Conservation (phyloP, 352 stramenopile genomes). For the Plasmopara halstedii region DNA sequence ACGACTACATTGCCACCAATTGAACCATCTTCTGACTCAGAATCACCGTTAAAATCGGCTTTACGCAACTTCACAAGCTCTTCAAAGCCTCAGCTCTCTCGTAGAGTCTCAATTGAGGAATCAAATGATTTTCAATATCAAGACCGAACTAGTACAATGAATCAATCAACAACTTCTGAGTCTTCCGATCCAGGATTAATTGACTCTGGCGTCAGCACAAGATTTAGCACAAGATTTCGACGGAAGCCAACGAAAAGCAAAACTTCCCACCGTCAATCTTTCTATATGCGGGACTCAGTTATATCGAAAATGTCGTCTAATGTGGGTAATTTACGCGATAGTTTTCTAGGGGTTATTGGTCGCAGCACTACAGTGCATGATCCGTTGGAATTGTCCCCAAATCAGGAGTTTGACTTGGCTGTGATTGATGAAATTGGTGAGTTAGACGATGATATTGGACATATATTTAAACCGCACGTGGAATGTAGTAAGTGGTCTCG, state of each 20-base stretch:
- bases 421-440: conserved; percentile 69
- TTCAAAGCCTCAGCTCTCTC: conserved; percentile 7
- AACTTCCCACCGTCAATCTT: conserved; percentile 14
- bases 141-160: conserved; percentile 1
- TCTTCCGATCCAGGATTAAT: conserved; percentile 10
- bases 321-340: conserved; percentile 38
- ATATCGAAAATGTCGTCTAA: conserved; percentile 38
- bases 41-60: conserved; percentile 14
- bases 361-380: conserved; percentile 21
- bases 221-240: conserved; percentile 27
- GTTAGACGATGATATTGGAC: conserved; percentile 45
- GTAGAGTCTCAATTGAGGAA: conserved; percentile 23
- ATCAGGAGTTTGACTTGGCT: conserved; percentile 66
- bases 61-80: conserved; percentile 9
- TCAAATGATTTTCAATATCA: neutral
- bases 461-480: conserved; percentile 47
- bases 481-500: conserved; percentile 39
- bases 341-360: conserved; percentile 46
- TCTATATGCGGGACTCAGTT: conserved; percentile 16
- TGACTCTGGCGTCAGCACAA: conserved; percentile 17
- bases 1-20: neutral
- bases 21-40: conserved; percentile 1
- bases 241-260: conserved; percentile 28
- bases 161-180: conserved; percentile 14
- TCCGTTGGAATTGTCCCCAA: conserved; percentile 49